Evolutionary conservation across 75 land plant genomes (phyloP), one percentile per base, ranked within the genome.

Genomic region (Picea glauca): DNA sequence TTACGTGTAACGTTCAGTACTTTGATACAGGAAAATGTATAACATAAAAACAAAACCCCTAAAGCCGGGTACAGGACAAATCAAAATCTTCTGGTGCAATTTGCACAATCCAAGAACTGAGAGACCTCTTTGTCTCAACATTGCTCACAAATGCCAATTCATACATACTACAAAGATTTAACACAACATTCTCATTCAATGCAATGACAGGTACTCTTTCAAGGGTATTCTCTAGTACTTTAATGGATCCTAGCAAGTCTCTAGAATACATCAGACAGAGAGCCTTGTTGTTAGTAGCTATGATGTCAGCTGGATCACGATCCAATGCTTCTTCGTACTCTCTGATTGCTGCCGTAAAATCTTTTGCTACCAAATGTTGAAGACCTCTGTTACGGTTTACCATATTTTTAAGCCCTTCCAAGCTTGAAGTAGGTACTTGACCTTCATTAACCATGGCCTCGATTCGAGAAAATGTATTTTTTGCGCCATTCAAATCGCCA

Each of bases 11-110:
- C 56, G 56, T 50, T 50, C 56, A 50, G 11, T 50, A 50, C 56
- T 50, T 50, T 50, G 56, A 9, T 50, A 50, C 56, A 50, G 56
- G 56, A 70, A 70, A 70, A 65, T 32, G 13, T 26, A 70, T 38
- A 20, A 8, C 56, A 50, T 50, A 50, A 8, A 50, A 70, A 70
- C 43, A 20, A 70, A 70, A 5, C 26, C n/a, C 73, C 23, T 70
- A 70, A 23, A 70, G 73, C 31, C 99, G 85, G 18, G 98, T 97
- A 78, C 96, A 93, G 13, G 98, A 84, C 3, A 89, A 77, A 86
- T 95, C 96, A 87, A 97, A 97, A 82, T 95, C 99, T 84, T 93
- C 98, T 15, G 98, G 98, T 21, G 99, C 99, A 59, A 93, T 88
- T 64, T 82, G 80, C 40, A 92, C 89, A 77, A 97, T 96, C 99